These are phyloP conservation scores for Acer negundo DNA, from an alignment of 345 rosid genomes.

Conservation along the genomic window DNA sequence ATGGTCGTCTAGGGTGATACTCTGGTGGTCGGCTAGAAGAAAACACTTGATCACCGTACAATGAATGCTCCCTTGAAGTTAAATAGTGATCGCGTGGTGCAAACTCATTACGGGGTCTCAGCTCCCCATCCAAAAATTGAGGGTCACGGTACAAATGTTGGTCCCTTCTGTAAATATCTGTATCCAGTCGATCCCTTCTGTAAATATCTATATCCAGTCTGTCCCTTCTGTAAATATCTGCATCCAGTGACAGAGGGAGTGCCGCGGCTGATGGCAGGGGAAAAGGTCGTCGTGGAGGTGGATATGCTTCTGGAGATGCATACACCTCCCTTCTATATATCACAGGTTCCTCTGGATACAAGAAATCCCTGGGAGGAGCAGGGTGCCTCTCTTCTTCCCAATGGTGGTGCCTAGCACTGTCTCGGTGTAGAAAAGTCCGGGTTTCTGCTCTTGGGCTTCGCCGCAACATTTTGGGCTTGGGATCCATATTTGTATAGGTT, in stretches of 20 bases:
- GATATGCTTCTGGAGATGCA: slow-evolving; percentile 4
- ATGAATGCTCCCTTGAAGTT: background rate
- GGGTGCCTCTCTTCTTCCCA: slow-evolving; percentile 4
- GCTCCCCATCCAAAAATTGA: background rate
- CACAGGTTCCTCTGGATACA: slow-evolving; percentile 4
- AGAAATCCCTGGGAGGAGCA: background rate
- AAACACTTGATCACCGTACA: background rate
- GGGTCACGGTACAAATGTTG: background rate
- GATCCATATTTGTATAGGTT: background rate
- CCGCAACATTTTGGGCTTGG: background rate
- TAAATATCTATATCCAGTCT: slow-evolving; percentile 7
- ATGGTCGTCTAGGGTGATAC: background rate
- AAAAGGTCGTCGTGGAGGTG: background rate
- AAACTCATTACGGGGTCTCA: background rate
- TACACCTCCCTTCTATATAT: slow-evolving; percentile 9
- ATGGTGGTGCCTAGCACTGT: background rate
- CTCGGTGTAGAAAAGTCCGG: background rate
- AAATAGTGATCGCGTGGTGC: background rate
- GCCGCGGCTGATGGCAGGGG: background rate
- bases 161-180: slow-evolving; percentile 18
- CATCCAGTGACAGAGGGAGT: background rate
- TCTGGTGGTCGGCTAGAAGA: slow-evolving; percentile 5
- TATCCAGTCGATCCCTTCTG: slow-evolving; percentile 1
- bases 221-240: slow-evolving; percentile 8
- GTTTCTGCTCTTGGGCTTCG: slow-evolving; percentile 1